Conservation (phyloP, 2,329 filamentous ascomycete genomes). For the Penicillium capsulatum region DNA sequence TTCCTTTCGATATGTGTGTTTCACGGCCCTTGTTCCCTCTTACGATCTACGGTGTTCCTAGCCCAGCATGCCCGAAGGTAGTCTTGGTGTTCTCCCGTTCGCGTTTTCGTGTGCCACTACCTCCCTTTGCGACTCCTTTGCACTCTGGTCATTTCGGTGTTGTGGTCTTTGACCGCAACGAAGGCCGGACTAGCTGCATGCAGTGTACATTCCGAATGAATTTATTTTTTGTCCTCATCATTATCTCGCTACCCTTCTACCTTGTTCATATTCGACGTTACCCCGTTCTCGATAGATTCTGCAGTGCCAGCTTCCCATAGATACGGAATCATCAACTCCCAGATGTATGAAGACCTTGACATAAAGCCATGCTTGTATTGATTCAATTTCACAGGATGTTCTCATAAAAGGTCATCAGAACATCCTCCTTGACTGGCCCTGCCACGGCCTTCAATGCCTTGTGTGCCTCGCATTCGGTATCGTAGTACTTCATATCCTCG, state of each 20-base stretch:
- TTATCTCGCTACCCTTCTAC: too few relatives aligned
- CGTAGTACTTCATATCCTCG: constrained; percentile 69
- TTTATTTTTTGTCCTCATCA: constrained; percentile 6
- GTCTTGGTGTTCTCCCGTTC: constrained; percentile 12
- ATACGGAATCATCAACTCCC: too few relatives aligned
- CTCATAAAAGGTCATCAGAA: constrained; percentile 38
- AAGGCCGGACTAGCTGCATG: constrained; percentile 20
- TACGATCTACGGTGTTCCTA: constrained; percentile 9
- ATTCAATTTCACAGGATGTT: constrained; percentile 27
- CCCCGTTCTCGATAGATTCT: too few relatives aligned
- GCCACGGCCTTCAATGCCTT: constrained; percentile 42
- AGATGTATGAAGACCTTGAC: too few relatives aligned
- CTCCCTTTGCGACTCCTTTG: constrained; percentile 6
- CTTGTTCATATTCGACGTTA: too few relatives aligned
- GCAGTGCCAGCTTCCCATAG: not conserved
- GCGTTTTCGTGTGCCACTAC: constrained; percentile 6
- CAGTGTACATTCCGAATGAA: constrained; percentile 26
- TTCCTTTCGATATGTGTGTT: constrained; percentile 1
- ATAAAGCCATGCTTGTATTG: too few relatives aligned
- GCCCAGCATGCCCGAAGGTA: constrained; percentile 14
- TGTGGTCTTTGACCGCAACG: not conserved
- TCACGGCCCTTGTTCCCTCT: not conserved
- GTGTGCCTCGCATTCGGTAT: constrained; percentile 56
- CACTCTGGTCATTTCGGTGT: constrained; percentile 4
- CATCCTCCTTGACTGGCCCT: constrained; percentile 32